Evolutionary conservation across 805 yeast species (phyloP).

Genomic region (Candida tibetensis): DNA sequence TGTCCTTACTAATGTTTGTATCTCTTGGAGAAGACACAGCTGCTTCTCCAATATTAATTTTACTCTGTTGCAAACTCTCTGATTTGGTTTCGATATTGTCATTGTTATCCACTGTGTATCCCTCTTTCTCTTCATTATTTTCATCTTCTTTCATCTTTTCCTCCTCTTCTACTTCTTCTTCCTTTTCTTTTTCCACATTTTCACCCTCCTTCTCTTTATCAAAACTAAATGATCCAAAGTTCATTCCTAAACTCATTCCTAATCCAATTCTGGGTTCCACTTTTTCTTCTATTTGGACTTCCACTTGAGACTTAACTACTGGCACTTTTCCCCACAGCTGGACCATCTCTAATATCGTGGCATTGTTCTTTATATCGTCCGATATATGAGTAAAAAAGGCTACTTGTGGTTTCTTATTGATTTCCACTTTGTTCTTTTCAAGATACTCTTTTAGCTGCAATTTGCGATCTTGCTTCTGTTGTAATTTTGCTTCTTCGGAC

Average conservation of each 20-base stretch:
- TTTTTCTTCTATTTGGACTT: slow-evolving; percentile 1
- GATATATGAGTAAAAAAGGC: slow-evolving; percentile 14
- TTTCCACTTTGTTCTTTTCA: slow-evolving; percentile 9
- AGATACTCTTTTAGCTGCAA: slow-evolving; percentile 4
- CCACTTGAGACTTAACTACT: slow-evolving; percentile 5
- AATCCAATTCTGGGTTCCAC: slow-evolving; percentile 2
- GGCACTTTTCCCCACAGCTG: slow-evolving; percentile 22
- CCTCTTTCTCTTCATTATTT: neutral
- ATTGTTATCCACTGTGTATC: no score
- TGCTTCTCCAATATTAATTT: neutral
- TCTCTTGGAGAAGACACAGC: neutral
- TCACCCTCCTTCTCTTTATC: slow-evolving; percentile 1
- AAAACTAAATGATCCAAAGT: slow-evolving; percentile 11
- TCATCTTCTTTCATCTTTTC: slow-evolving; percentile 1
- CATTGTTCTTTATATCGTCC: slow-evolving; percentile 11
- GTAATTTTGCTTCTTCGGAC: neutral
- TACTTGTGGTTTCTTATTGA: slow-evolving; percentile 14
- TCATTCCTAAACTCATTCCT: slow-evolving; percentile 21
- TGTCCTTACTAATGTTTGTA: neutral
- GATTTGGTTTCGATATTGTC: no score
- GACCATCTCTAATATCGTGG: slow-evolving; percentile 10
- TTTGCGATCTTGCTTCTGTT: slow-evolving; percentile 3
- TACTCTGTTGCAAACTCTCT: neutral
- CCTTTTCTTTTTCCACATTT: neutral
- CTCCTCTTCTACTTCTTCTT: slow-evolving; percentile 1